Conservation (phyloP, 2,329 filamentous ascomycete genomes). For the Calonectria crousiana region DNA sequence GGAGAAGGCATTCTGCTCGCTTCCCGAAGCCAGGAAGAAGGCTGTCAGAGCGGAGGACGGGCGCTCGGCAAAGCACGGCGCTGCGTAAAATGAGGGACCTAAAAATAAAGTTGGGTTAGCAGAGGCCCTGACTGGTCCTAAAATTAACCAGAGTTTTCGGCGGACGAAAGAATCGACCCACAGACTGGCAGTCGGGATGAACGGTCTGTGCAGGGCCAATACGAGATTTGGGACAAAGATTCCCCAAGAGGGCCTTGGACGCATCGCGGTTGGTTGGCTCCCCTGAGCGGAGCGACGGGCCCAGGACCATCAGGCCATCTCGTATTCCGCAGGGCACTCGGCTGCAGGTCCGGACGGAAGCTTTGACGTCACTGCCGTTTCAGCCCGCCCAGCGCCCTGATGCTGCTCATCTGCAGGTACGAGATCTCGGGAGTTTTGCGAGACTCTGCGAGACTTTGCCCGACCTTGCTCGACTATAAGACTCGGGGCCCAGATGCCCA, state of each 20-base stretch:
- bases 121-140: not conserved
- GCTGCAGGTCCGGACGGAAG: not conserved
- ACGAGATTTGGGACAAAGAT: not conserved
- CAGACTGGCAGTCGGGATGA: not conserved
- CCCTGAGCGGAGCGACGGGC: not conserved
- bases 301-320: conserved; percentile 5
- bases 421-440: not conserved
- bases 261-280: not conserved
- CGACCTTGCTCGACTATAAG: not conserved
- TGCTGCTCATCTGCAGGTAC: conserved; percentile 11
- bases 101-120: not conserved
- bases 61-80: not conserved
- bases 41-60: not conserved
- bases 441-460: too few relatives aligned
- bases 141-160: not conserved
- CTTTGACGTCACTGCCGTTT: conserved; percentile 3
- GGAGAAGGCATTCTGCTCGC: not conserved
- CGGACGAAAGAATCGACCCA: not conserved
- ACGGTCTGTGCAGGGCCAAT: not conserved
- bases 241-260: not conserved
- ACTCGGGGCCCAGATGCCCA: not conserved
- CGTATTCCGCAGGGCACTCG: not conserved
- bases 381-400: not conserved
- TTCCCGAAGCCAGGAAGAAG: conserved; percentile 1
- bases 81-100: not conserved